A percentile compares a stretch with the other conserved stretches of the same genome.
Evolutionary conservation across 768 basidiomycete species (phyloP).

Genomic region (Ramaria rubella): DNA sequence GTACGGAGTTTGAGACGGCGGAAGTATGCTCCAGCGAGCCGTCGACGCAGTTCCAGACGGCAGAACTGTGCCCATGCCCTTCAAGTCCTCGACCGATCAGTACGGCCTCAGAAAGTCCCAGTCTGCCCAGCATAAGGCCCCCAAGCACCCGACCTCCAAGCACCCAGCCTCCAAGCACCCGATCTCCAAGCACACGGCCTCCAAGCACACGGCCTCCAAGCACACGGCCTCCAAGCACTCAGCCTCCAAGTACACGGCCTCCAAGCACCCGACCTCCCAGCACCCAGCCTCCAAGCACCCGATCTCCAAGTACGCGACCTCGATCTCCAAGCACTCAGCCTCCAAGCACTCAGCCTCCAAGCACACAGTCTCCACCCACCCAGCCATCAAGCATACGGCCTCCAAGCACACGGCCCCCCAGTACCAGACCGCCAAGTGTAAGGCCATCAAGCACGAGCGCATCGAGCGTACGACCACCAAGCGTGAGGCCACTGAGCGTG

Average conservation of each 20-base stretch:
- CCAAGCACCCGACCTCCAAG: conserved; percentile 3
- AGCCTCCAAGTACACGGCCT: background rate
- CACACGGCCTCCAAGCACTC: background rate
- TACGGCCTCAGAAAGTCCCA: no score
- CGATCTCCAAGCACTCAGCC: background rate
- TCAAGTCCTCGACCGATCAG: no score
- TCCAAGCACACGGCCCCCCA: background rate
- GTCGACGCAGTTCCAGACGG: conserved; percentile 46
- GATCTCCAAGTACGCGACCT: background rate
- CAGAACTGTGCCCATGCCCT: conserved; percentile 32
- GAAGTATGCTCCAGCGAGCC: conserved; percentile 24
- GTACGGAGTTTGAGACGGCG: conserved; percentile 22
- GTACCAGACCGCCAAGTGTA: background rate
- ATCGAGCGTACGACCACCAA: background rate
- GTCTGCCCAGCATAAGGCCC: conserved; percentile 3
- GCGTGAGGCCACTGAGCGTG: background rate
- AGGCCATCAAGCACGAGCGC: background rate
- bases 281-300: background rate
- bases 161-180: conserved; percentile 10
- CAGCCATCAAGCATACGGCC: background rate
- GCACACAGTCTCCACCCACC: background rate
- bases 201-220: no score
- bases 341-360: no score
- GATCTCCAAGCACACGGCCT: background rate
- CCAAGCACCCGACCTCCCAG: no score